Percentiles rank a stretch among this genome's conserved stretches.
Evolutionary conservation across 176 grass and related monocot genomes (phyloP).

Genomic region (bread wheat (Triticum aestivum)): DNA sequence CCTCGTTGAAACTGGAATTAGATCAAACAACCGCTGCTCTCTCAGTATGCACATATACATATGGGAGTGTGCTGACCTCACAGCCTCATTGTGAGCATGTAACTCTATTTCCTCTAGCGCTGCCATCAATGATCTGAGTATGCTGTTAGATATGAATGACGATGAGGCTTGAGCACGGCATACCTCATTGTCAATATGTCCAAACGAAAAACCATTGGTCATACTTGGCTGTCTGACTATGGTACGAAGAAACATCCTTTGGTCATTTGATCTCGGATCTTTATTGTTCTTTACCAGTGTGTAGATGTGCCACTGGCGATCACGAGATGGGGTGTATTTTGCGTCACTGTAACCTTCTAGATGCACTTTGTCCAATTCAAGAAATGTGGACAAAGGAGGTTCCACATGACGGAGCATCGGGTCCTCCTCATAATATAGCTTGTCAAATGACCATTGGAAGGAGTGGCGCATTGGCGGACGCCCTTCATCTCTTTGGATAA

Average conservation of each 20-base stretch:
- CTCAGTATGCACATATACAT: slow-evolving; percentile 87
- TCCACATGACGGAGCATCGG: slow-evolving; percentile 94
- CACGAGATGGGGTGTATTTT: slow-evolving; percentile 90
- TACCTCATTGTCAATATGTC: slow-evolving; percentile 60
- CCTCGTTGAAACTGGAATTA: slow-evolving; percentile 75
- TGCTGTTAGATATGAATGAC: slow-evolving; percentile 78
- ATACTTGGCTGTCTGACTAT: slow-evolving; percentile 77
- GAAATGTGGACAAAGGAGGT: slow-evolving; percentile 90
- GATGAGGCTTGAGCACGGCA: slow-evolving; percentile 45
- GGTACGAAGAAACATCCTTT: slow-evolving; percentile 93
- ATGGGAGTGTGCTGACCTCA: slow-evolving; percentile 82
- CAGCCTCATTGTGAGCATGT: slow-evolving; percentile 73
- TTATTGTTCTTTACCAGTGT: slow-evolving; percentile 63
- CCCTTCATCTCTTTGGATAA: slow-evolving; percentile 99
- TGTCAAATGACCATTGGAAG: slow-evolving; percentile 85
- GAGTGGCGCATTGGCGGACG: slow-evolving; percentile 94
- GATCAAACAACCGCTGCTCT: slow-evolving; percentile 72
- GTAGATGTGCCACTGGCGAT: slow-evolving; percentile 98
- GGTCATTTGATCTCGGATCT: slow-evolving; percentile 51
- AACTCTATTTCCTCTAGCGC: slow-evolving; percentile 95
- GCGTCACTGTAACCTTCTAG: slow-evolving; percentile 80
- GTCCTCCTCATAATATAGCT: slow-evolving; percentile 88
- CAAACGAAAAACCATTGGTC: slow-evolving; percentile 63
- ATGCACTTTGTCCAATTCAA: slow-evolving; percentile 92
- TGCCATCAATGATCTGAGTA: slow-evolving; percentile 86